phyloP scores from a whole-genome alignment of 148 eudicot genomes.

The Polygonum maritimum region DNA sequence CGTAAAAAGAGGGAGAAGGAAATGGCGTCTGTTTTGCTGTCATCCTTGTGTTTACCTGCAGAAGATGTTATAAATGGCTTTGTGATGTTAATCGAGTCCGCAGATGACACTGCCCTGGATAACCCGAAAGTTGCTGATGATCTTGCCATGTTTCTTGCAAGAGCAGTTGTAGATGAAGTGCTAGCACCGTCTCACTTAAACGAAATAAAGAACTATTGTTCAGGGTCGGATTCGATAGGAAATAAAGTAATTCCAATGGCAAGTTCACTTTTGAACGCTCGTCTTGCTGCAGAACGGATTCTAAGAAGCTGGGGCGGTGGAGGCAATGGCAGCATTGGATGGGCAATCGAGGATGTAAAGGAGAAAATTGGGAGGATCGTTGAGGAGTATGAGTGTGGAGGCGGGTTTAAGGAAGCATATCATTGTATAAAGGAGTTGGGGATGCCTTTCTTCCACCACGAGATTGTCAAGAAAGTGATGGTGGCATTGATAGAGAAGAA shows the following conservation, averaged over 20 bases:
- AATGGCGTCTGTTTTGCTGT: slow-evolving; percentile 54
- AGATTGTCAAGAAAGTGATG: slow-evolving; percentile 47
- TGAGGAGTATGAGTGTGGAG: slow-evolving; percentile 57
- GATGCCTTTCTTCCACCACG: slow-evolving; percentile 55
- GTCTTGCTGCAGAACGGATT: slow-evolving; percentile 48
- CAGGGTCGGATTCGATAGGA: slow-evolving; percentile 23
- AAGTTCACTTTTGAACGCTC: slow-evolving; percentile 39
- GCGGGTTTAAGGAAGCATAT: slow-evolving; percentile 43
- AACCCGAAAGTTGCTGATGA: slow-evolving; percentile 49
- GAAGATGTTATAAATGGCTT: slow-evolving; percentile 46
- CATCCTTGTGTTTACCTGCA: slow-evolving; percentile 38
- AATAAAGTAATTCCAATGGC: slow-evolving; percentile 39
- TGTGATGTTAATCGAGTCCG: slow-evolving; percentile 35
- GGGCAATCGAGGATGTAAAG: slow-evolving; percentile 45
- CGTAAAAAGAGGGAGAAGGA: slow-evolving; percentile 54
- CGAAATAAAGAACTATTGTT: slow-evolving; percentile 31
- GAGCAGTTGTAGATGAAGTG: slow-evolving; percentile 50
- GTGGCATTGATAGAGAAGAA: slow-evolving; percentile 41
- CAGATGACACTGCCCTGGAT: slow-evolving; percentile 52
- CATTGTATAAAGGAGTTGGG: slow-evolving; percentile 49
- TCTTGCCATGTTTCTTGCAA: slow-evolving; percentile 42
- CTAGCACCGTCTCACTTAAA: slow-evolving; percentile 41
- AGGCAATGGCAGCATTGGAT: slow-evolving; percentile 34
- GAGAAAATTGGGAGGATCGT: slow-evolving; percentile 37
- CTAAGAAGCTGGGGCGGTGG: slow-evolving; percentile 60